Conservation (phyloP, 148 eudicot species). For the Vaccinium corymbosum region DNA sequence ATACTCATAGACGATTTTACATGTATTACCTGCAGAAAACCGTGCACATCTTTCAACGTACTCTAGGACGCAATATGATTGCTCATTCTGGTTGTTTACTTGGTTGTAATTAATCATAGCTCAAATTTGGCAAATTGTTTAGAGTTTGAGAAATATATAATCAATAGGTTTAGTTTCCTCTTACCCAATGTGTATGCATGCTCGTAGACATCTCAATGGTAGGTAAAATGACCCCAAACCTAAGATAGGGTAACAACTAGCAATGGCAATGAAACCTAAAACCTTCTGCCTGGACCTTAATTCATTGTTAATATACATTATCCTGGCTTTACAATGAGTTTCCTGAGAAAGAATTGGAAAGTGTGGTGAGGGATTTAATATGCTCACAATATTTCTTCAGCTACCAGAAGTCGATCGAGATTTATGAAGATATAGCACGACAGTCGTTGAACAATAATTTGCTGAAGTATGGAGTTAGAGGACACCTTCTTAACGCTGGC, state of each 20-base stretch:
- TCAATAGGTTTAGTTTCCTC: background rate
- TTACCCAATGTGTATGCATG: background rate
- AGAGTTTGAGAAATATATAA: background rate
- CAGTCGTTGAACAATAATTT: constrained; percentile 54
- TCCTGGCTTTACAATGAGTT: background rate
- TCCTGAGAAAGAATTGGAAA: background rate
- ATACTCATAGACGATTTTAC: no score
- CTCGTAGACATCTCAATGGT: background rate
- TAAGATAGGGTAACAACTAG: background rate
- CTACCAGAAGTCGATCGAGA: constrained; percentile 57
- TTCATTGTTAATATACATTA: background rate
- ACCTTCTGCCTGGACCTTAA: background rate
- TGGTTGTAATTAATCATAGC: background rate
- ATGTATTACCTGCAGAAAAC: background rate
- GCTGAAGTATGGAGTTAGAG: constrained; percentile 73
- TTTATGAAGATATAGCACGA: constrained; percentile 63
- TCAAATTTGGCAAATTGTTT: background rate
- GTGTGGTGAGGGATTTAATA: constrained; percentile 8
- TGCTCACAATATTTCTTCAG: constrained; percentile 29
- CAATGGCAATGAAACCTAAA: background rate
- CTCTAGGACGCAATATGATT: background rate
- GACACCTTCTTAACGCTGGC: constrained; percentile 84
- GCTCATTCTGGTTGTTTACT: constrained; percentile 4
- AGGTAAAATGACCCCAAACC: background rate
- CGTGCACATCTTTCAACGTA: background rate